A percentile compares a stretch with the other conserved stretches of the same genome.
Conservation (phyloP, 2,329 filamentous ascomycete species). For the Diplocarpon mali region DNA sequence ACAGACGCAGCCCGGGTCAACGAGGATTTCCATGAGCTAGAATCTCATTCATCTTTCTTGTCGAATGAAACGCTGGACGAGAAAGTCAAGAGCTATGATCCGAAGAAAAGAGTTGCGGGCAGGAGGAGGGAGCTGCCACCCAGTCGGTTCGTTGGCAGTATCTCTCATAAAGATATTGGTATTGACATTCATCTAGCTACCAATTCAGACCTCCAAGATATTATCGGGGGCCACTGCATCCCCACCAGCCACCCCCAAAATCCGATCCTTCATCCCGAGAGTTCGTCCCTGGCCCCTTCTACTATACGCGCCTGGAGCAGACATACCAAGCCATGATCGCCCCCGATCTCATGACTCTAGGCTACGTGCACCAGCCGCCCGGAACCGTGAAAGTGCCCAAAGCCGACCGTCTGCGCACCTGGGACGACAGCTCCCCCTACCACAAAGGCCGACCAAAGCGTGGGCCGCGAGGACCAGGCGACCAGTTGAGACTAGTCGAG, state of each 20-base stretch:
- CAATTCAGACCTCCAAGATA: conserved; percentile 92
- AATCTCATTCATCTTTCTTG: conserved; percentile 34
- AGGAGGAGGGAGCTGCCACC: conserved; percentile 29
- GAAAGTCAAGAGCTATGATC: conserved; percentile 35
- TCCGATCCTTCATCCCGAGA: conserved; percentile 81
- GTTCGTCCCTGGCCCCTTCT: conserved; percentile 87
- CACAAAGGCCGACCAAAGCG: conserved; percentile 82
- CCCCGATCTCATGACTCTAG: conserved; percentile 76
- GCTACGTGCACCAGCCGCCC: conserved; percentile 77
- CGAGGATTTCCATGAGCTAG: conserved; percentile 32
- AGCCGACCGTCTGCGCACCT: conserved; percentile 64
- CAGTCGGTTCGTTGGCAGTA: conserved; percentile 28
- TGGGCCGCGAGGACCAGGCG: conserved; percentile 64
- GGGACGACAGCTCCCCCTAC: conserved; percentile 88
- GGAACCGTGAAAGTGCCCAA: conserved; percentile 48
- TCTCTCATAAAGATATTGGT: neutral
- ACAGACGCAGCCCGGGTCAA: conserved; percentile 19
- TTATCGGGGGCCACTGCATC: conserved; percentile 86
- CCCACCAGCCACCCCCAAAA: conserved; percentile 75
- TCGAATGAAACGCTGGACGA: conserved; percentile 27
- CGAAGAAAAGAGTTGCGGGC: conserved; percentile 33
- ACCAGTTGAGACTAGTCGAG: conserved; percentile 61
- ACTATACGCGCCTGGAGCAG: conserved; percentile 74
- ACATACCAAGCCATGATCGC: conserved; percentile 82
- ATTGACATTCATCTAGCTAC: conserved; percentile 49